Conservation (phyloP, 106 monocot species). For the Dioscorea dumetorum region DNA sequence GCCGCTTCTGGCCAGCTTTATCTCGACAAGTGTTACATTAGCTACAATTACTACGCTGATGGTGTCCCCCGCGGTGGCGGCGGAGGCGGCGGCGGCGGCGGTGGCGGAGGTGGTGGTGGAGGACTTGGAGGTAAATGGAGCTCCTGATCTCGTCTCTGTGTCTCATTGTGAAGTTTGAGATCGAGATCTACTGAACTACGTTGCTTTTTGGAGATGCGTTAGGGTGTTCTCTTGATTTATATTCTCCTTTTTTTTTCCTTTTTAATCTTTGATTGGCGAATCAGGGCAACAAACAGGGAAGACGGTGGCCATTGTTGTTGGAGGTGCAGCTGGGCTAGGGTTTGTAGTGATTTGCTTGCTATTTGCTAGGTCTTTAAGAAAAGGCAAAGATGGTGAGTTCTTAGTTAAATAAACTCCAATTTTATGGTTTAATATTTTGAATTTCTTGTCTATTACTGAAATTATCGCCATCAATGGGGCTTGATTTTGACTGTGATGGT, state of each 20-base stretch:
- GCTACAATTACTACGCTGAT: slow-evolving; percentile 56
- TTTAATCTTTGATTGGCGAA: background rate
- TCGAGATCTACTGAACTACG: background rate
- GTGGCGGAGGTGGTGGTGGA: slow-evolving; percentile 23
- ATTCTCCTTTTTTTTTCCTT: background rate
- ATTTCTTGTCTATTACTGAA: background rate
- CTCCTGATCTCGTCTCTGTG: background rate
- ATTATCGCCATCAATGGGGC: too few species aligned
- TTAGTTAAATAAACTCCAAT: background rate
- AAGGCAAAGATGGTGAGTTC: slow-evolving; percentile 75
- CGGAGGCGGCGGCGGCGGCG: slow-evolving; percentile 21
- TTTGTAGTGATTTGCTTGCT: slow-evolving; percentile 86
- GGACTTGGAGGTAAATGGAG: background rate
- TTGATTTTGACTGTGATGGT: too few species aligned
- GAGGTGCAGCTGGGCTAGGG: slow-evolving; percentile 75
- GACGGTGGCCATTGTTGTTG: slow-evolving; percentile 95
- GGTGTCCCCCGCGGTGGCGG: slow-evolving; percentile 49
- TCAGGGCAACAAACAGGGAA: slow-evolving; percentile 80
- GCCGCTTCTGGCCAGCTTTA: slow-evolving; percentile 81
- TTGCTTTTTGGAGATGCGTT: background rate
- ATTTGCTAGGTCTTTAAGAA: slow-evolving; percentile 66
- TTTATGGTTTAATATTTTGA: background rate
- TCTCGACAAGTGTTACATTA: slow-evolving; percentile 92
- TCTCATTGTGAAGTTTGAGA: background rate
- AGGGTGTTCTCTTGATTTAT: background rate